A percentile compares a stretch with the other conserved stretches of the same genome.
These are phyloP conservation scores for Phaeosphaeriaceae sp. DNA, from an alignment of 2,329 filamentous ascomycete genomes.

Conservation along the genomic window DNA sequence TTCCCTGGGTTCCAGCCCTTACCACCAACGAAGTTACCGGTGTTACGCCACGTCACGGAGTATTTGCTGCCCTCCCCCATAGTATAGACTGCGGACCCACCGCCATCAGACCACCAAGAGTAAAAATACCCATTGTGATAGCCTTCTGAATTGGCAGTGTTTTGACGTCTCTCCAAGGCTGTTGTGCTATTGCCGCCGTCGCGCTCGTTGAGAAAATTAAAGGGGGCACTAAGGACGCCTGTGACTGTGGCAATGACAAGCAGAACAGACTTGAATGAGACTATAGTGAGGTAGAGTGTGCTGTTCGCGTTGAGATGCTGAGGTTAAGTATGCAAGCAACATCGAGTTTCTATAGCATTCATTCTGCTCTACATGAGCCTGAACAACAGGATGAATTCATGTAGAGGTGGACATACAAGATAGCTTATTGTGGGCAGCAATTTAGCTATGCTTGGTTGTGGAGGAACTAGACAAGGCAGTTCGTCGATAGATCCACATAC, in stretches of 20 bases:
- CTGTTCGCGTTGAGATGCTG: slow-evolving; percentile 13
- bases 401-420: not conserved
- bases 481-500: not conserved
- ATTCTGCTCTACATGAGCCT: slow-evolving; percentile 13
- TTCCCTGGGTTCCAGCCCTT: slow-evolving; percentile 48
- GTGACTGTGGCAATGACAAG: slow-evolving; percentile 24
- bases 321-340: slow-evolving; percentile 2
- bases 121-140: slow-evolving; percentile 59
- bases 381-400: slow-evolving; percentile 20
- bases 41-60: slow-evolving; percentile 23
- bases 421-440: not conserved
- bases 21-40: slow-evolving; percentile 35
- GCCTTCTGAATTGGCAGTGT: slow-evolving; percentile 56
- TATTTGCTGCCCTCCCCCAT: slow-evolving; percentile 30
- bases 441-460: not conserved
- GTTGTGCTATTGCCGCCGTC: slow-evolving; percentile 26
- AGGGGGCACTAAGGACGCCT: slow-evolving; percentile 20
- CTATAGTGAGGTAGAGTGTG: slow-evolving; percentile 17
- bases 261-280: slow-evolving; percentile 30
- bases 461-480: slow-evolving; percentile 2
- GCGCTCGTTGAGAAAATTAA: slow-evolving; percentile 25
- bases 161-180: slow-evolving; percentile 22
- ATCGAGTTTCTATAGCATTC: slow-evolving; percentile 14
- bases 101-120: slow-evolving; percentile 64
- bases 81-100: slow-evolving; percentile 28